These are phyloP conservation scores for Sphaerostilbella broomeana DNA, from an alignment of 2,329 filamentous ascomycete genomes.

Conservation along the genomic window DNA sequence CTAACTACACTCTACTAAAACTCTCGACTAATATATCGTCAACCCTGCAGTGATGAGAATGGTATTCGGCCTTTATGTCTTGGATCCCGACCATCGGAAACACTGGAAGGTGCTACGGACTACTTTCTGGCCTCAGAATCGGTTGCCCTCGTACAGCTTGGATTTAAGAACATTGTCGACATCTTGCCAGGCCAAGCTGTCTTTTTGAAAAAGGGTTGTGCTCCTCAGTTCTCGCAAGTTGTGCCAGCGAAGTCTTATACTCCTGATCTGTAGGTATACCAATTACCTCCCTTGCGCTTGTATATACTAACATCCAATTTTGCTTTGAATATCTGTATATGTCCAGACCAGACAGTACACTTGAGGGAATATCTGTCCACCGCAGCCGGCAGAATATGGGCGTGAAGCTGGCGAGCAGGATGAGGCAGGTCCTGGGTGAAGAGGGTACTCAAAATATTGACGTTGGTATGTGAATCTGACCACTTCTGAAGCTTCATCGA, in stretches of 20 bases:
- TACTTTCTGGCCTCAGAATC: conserved; percentile 92
- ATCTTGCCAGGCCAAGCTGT: conserved; percentile 80
- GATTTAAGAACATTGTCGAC: conserved; percentile 69
- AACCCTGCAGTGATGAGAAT: conserved; percentile 28
- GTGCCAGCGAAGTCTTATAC: conserved; percentile 62
- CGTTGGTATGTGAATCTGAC: conserved; percentile 32
- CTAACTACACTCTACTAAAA: neutral
- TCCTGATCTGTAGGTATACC: conserved; percentile 51
- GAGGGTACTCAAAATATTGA: conserved; percentile 72
- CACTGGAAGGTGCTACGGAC: conserved; percentile 57
- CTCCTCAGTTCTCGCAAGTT: conserved; percentile 70
- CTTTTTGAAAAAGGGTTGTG: conserved; percentile 71
- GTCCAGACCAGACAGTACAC: conserved; percentile 70
- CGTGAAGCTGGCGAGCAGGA: conserved; percentile 66
- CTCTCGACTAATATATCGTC: conserved; percentile 27
- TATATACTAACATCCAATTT: too few relatives aligned
- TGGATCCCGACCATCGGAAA: conserved; percentile 64
- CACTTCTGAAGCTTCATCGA: neutral
- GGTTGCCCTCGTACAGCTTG: conserved; percentile 73
- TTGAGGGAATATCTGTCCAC: conserved; percentile 85
- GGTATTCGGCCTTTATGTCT: conserved; percentile 78
- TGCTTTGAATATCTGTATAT: conserved; percentile 85
- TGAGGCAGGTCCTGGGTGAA: conserved; percentile 60
- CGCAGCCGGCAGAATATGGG: conserved; percentile 84
- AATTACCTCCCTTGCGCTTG: too few relatives aligned